Conservation (phyloP, 2,329 filamentous ascomycete species). For the Chrysoporthe deuterocubensis region DNA sequence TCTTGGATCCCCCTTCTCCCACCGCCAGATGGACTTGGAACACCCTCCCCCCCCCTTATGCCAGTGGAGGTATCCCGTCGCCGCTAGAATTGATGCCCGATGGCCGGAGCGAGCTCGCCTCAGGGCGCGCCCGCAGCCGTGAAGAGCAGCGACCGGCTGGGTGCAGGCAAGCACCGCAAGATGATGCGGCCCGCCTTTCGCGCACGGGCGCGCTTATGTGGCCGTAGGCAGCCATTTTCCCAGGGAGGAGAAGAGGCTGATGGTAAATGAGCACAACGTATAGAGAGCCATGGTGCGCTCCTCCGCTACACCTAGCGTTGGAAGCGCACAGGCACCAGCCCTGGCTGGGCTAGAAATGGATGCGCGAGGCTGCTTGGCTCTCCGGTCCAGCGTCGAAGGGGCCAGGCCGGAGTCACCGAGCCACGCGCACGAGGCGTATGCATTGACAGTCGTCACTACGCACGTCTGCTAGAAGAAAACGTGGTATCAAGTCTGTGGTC, state of each 20-base stretch:
- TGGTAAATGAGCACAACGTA: not conserved
- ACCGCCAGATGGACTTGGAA: not conserved
- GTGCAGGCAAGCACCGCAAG: no score
- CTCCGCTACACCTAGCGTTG: not conserved
- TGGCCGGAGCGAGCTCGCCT: not conserved
- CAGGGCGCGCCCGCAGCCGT: not conserved
- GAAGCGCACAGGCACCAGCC: not conserved
- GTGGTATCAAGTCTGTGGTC: not conserved
- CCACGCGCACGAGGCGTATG: not conserved
- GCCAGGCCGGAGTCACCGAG: conserved; percentile 7
- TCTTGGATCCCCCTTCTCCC: not conserved
- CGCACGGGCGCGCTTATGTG: not conserved
- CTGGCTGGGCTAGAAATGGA: not conserved
- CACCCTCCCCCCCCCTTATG: no score
- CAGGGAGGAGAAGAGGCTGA: not conserved
- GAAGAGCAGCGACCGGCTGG: not conserved
- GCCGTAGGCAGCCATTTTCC: not conserved
- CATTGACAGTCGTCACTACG: not conserved
- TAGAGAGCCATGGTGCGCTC: not conserved
- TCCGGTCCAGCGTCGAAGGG: not conserved
- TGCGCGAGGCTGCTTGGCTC: not conserved
- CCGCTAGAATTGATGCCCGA: not conserved
- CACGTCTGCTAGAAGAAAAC: not conserved
- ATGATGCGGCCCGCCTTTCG: no score
- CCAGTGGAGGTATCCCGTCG: not conserved